Percentiles rank a stretch among this genome's conserved stretches.
These are phyloP conservation scores for Ceratopteris richardii DNA, from an alignment of 75 land plant species.

Conservation along the genomic window DNA sequence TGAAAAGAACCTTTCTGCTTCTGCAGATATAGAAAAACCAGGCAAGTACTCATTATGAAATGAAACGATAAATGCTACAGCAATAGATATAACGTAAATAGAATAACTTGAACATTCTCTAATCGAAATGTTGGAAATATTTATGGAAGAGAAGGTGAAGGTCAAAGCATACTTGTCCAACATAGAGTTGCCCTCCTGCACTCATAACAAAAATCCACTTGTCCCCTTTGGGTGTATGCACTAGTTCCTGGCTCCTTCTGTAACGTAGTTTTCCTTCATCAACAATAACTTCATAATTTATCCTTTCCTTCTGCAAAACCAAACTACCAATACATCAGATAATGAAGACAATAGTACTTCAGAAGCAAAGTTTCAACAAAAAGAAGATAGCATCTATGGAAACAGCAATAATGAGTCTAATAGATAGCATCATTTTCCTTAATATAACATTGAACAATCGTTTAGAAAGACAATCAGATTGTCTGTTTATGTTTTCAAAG, in stretches of 20 bases:
- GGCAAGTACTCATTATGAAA: background rate
- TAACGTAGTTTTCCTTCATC: constrained; percentile 58
- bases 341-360: too few relatives aligned
- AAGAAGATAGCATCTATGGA: too few relatives aligned
- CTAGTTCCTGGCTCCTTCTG: constrained; percentile 24
- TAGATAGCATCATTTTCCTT: too few relatives aligned
- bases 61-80: too few relatives aligned
- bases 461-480: too few relatives aligned
- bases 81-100: background rate
- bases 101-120: background rate
- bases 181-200: constrained; percentile 57
- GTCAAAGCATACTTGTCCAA: constrained; percentile 51
- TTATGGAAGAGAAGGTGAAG: too few relatives aligned
- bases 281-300: constrained; percentile 62
- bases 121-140: background rate
- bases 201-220: constrained; percentile 94
- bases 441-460: too few relatives aligned
- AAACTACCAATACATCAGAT: too few relatives aligned
- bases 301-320: constrained; percentile 64
- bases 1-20: constrained; percentile 83
- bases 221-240: constrained; percentile 45
- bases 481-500: too few relatives aligned
- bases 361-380: too few relatives aligned
- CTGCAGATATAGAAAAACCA: constrained; percentile 11
- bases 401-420: too few relatives aligned